Percentiles rank a stretch among this genome's conserved stretches.
These are phyloP conservation scores for Chrysanthemum lavandulifolium DNA, from an alignment of 129 eudicot genomes.

Conservation along the genomic window DNA sequence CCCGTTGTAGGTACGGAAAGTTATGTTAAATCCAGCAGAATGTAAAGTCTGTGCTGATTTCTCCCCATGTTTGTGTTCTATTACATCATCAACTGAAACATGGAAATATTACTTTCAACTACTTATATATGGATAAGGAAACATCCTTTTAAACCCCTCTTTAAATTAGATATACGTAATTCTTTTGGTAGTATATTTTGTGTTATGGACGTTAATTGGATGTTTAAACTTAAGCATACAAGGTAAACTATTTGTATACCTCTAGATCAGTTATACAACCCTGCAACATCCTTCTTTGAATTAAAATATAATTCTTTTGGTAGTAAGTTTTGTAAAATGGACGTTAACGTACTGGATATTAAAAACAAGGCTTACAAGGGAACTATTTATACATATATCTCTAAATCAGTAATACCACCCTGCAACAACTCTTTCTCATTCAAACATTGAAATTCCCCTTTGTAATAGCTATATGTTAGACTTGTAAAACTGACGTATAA, in stretches of 20 bases:
- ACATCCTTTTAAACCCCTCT: neutral
- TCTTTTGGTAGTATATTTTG: neutral
- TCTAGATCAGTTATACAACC: neutral
- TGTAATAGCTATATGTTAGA: no score
- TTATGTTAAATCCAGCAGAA: conserved; percentile 62
- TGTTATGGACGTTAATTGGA: neutral
- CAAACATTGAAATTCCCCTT: no score
- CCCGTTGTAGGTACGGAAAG: conserved; percentile 56
- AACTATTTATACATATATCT: neutral
- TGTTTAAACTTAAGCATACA: neutral
- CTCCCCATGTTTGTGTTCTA: conserved; percentile 65
- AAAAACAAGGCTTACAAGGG: neutral
- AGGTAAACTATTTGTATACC: no score
- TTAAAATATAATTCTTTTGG: neutral
- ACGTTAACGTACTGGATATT: neutral
- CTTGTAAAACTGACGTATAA: no score
- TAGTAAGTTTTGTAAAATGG: neutral
- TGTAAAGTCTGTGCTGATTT: conserved; percentile 52
- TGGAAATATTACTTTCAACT: conserved; percentile 15
- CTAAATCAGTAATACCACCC: neutral
- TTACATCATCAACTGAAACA: conserved; percentile 82
- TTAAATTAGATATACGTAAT: neutral
- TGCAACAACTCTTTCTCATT: no score
- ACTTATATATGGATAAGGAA: neutral
- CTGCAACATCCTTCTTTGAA: neutral